Conservation (phyloP, 2,329 filamentous ascomycete species). For the Fusarium scirpi region DNA sequence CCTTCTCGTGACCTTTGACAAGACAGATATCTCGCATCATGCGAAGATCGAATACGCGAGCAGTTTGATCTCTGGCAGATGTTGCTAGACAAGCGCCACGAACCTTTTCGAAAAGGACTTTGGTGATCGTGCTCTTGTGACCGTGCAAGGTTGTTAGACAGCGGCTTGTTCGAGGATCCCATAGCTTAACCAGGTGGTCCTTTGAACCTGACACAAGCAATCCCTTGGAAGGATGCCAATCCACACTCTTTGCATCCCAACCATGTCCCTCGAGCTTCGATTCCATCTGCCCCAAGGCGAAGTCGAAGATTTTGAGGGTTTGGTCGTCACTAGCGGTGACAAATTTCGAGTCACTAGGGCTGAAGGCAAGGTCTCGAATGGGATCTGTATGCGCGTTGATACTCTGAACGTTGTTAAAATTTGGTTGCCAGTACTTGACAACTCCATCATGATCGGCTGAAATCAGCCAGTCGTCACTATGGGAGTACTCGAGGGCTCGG, state of each 20-base stretch:
- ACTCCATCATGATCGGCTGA: constrained; percentile 95
- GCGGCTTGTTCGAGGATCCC: constrained; percentile 92
- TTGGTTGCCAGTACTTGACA: constrained; percentile 98
- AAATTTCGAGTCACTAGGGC: constrained; percentile 94
- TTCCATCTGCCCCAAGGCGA: constrained; percentile 86
- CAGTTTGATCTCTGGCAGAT: constrained; percentile 91
- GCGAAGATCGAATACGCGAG: constrained; percentile 91
- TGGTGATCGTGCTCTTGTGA: constrained; percentile 97
- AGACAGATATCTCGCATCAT: constrained; percentile 99
- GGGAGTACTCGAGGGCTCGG: constrained; percentile 85
- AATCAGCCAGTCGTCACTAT: constrained; percentile 96
- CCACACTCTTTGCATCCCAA: constrained; percentile 96
- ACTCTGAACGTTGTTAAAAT: constrained; percentile 98
- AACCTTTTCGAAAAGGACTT: constrained; percentile 88
- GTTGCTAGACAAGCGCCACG: constrained; percentile 89
- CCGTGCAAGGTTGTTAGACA: constrained; percentile 95
- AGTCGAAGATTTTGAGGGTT: constrained; percentile 95
- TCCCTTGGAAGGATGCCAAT: constrained; percentile 97
- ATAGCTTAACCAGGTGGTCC: constrained; percentile 96
- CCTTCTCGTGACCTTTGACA: constrained; percentile 94
- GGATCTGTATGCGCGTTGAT: constrained; percentile 92
- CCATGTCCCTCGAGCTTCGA: constrained; percentile 90
- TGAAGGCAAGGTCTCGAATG: constrained; percentile 91
- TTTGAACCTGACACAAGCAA: constrained; percentile 96
- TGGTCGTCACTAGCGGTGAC: constrained; percentile 96